These are phyloP conservation scores for Euphrasia arctica DNA, from an alignment of 305 asterid species.

Conservation along the genomic window DNA sequence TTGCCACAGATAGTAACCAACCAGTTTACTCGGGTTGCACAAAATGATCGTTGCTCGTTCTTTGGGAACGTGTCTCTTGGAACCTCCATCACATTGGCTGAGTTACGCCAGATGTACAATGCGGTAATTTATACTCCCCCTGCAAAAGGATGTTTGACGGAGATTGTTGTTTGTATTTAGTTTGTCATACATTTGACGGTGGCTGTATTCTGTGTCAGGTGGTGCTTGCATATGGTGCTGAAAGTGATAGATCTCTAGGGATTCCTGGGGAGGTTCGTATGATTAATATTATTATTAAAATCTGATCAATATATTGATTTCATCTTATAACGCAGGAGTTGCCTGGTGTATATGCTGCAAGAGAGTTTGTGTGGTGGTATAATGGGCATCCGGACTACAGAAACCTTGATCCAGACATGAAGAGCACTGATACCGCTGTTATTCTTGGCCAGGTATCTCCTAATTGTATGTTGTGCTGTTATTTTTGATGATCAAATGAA, in stretches of 20 bases:
- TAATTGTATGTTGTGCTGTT: not conserved
- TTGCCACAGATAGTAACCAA: conserved; percentile 79
- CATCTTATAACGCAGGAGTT: conserved; percentile 45
- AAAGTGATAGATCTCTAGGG: conserved; percentile 88
- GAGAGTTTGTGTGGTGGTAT: conserved; percentile 99
- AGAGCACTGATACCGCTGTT: conserved; percentile 74
- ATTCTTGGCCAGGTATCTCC: conserved; percentile 80
- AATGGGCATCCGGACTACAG: conserved; percentile 88
- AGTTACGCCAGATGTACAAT: conserved; percentile 77
- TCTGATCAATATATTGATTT: conserved; percentile 5
- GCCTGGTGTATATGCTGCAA: conserved; percentile 64
- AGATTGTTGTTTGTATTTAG: conserved; percentile 12
- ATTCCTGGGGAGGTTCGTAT: conserved; percentile 76
- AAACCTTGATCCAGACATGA: conserved; percentile 71
- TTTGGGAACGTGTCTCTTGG: conserved; percentile 88
- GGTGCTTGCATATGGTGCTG: conserved; percentile 94
- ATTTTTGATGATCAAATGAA: conserved; percentile 8
- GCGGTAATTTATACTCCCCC: conserved; percentile 48
- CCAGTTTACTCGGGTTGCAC: conserved; percentile 80
- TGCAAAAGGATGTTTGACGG: conserved; percentile 16
- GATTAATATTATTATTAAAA: conserved; percentile 8
- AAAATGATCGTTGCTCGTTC: conserved; percentile 74
- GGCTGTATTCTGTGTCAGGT: conserved; percentile 44
- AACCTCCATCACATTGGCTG: conserved; percentile 63
- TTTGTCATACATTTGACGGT: conserved; percentile 12